A percentile compares a stretch with the other conserved stretches of the same genome.
Evolutionary conservation across 2,329 filamentous ascomycete genomes (phyloP).

Genomic region (Aspergillus sojae): DNA sequence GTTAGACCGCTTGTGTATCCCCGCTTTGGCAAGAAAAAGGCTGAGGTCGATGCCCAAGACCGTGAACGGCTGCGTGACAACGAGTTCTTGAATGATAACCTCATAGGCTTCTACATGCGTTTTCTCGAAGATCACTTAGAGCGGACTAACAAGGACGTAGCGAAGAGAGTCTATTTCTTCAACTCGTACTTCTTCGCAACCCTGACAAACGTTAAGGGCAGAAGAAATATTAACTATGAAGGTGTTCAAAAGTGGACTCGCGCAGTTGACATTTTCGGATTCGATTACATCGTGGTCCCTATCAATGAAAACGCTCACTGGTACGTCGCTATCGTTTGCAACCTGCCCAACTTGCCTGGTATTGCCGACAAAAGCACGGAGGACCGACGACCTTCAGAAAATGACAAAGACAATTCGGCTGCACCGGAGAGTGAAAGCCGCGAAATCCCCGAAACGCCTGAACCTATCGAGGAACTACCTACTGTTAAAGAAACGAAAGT

Average conservation of each 20-base stretch:
- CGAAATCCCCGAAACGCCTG: slow-evolving; percentile 34
- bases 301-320: slow-evolving; percentile 88
- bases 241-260: slow-evolving; percentile 87
- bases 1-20: slow-evolving; percentile 48
- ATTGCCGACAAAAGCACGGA: slow-evolving; percentile 14
- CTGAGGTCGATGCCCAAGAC: slow-evolving; percentile 48
- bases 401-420: slow-evolving; percentile 14
- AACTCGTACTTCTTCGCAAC: slow-evolving; percentile 90
- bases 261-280: slow-evolving; percentile 78
- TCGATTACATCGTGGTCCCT: slow-evolving; percentile 88
- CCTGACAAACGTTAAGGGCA: slow-evolving; percentile 63
- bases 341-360: slow-evolving; percentile 66
- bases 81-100: slow-evolving; percentile 87
- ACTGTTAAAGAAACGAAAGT: background rate
- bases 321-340: slow-evolving; percentile 95
- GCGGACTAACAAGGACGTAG: slow-evolving; percentile 56
- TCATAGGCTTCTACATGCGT: slow-evolving; percentile 85
- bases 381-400: background rate
- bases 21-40: slow-evolving; percentile 48
- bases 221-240: slow-evolving; percentile 73
- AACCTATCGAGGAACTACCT: slow-evolving; percentile 6
- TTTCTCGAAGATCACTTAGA: slow-evolving; percentile 67
- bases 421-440: slow-evolving; percentile 23
- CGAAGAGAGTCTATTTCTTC: slow-evolving; percentile 78
- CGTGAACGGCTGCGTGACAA: slow-evolving; percentile 76